Evolutionary conservation across 2,329 filamentous ascomycete genomes (phyloP), one percentile per base, ranked within the genome.

Genomic region (Ceratocystis diversiconidia): DNA sequence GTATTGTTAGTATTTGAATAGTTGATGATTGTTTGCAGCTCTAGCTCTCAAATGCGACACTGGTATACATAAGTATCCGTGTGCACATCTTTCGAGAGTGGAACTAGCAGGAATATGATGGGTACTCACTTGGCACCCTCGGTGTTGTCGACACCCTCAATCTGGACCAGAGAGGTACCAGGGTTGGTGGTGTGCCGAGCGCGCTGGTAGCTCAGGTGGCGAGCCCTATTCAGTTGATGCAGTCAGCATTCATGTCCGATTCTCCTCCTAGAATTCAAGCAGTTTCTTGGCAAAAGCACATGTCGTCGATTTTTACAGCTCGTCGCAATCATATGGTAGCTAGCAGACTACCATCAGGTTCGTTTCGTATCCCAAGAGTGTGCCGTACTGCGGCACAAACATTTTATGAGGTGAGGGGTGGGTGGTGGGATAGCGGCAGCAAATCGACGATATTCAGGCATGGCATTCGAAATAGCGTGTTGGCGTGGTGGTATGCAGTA

Each of bases 201-300:
- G 80, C 92, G 89, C 85, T 95, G 88, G 85, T 96, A 96, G 82
- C 88, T 92, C 82, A 97, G 83, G 87, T 97, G 92, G 81, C 91
- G 92, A 84, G 91, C 92, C 90, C 90, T 95, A 65, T 62, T 59
- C 65, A 68, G 65, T 61, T 61, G 55, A 32, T 55, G 30, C 64
- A 52, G 70, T 70, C 61, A 69, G 67, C 61, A 63, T 62, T 44
- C 59, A 65, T 61, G 63, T 65, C 65, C 52, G 15, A 36, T 32
- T 59, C 36, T 15, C 28, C n/a, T 41, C 4, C 36, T 12, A 1
- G 10, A 41, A 6, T 17, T 52, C 48, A 52, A 59, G 32, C 17
- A 64, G 46, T 41, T 60, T 36, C 4, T 19, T 50, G 59, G 8
- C 5, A 69, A 68, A 68, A 61, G 55, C 61, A 70, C 66, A 63